Base-by-base conservation (phyloP, 169 alveolate species). In the Cryptosporidium andersoni region DNA sequence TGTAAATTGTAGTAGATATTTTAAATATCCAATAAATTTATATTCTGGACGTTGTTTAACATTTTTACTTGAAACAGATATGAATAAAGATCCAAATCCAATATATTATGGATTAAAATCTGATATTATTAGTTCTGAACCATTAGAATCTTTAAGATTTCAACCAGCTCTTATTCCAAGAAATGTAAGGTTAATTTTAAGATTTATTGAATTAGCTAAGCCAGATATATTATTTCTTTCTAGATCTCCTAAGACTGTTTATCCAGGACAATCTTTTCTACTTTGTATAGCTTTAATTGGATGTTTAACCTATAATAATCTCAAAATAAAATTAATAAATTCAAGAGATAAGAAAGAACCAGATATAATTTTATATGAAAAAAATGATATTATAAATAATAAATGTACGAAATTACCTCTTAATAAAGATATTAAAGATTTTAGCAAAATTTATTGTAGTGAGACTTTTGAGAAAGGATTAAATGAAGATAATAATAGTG, bases 81-180 rank as follows among this genome's bases (percentile, higher is more conserved):
- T 16, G 7, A 40, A 45, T 37, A 74, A 74, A 43, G 48, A 37
- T 7, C 85, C 85, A 0, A 3, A 40, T 3, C 60, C 55, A 60
- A 39, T 47, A 40, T 34, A 66, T 8, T 51, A 58, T 1, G 85
- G 85, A 8, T 39, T 49, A 37, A 74, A 34, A 36, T 7, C 42
- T 39, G 85, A 74, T 37, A 49, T 58, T 25, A 58, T 74, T 43
- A 60, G 62, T 6, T 25, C 60, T 37, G 60, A 48, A 37, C 74
- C 55, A 6, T 47, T 74, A 12, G 85, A 74, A 37, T 58, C 55
- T n/a, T 51, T 74, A 16, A 1, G 45, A 1, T 11, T 74, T 34
- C 85, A 74, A 37, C 85, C 85, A 3, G 55, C 85, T 5, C 85
- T 58, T 9, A 43, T 74, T 43, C 43, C 68, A 34, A 74, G 85